phyloP scores from a whole-genome alignment of 2,329 filamentous ascomycete genomes.

The Aspergillus sp. region DNA sequence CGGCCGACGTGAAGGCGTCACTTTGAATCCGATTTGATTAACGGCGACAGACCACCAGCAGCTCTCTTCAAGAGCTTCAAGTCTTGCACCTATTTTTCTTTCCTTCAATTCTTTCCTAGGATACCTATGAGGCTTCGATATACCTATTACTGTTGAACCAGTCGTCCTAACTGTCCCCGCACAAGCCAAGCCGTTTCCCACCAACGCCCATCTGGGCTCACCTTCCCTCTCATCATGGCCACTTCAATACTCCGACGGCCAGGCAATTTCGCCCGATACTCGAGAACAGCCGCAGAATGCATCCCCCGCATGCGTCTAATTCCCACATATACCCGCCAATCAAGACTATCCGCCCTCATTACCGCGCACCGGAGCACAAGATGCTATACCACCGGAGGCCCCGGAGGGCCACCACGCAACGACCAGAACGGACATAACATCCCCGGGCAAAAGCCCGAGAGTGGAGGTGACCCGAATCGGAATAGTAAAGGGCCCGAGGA shows the following conservation, averaged over 20 bases:
- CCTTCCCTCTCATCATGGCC: conserved; percentile 51
- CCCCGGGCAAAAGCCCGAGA: conserved; percentile 30
- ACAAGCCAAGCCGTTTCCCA: conserved; percentile 7
- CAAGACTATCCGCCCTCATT: conserved; percentile 33
- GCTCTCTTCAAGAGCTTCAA: conserved; percentile 19
- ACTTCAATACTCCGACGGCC: conserved; percentile 57
- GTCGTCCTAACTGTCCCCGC: conserved; percentile 15
- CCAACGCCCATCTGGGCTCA: conserved; percentile 25
- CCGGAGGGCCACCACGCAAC: conserved; percentile 38
- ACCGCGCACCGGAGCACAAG: conserved; percentile 25
- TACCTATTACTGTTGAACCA: conserved; percentile 14
- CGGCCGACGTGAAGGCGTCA: conserved; percentile 16
- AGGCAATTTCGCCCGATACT: conserved; percentile 58
- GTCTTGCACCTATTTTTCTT: conserved; percentile 2
- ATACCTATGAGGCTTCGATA: conserved; percentile 23
- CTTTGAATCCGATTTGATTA: background rate
- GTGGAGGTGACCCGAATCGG: conserved; percentile 38
- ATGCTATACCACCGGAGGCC: conserved; percentile 39
- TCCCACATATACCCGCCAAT: conserved; percentile 33
- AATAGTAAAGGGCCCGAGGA: conserved; percentile 31
- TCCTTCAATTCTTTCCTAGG: conserved; percentile 8
- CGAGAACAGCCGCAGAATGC: conserved; percentile 50
- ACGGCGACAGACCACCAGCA: conserved; percentile 3
- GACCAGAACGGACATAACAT: conserved; percentile 27
- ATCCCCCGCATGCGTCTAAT: conserved; percentile 45